Evolutionary conservation across 1,139 yeast genomes (phyloP).

Genomic region (Geotrichum fermentans): DNA sequence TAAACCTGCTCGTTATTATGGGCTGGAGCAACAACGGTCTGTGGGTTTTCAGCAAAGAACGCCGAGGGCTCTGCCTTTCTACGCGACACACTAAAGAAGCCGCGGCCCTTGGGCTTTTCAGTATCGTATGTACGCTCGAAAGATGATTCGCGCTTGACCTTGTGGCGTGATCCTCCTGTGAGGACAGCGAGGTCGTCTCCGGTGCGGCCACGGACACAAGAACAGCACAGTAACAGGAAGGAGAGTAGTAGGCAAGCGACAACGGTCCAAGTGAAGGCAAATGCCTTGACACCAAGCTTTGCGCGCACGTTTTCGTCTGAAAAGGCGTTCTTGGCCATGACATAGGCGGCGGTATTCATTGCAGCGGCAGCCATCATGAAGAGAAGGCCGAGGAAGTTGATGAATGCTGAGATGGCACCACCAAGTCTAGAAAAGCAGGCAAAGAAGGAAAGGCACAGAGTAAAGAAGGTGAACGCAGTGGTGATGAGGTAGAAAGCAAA

Average conservation of each 20-base stretch:
- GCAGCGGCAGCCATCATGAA: constrained; percentile 57
- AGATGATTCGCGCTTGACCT: constrained; percentile 16
- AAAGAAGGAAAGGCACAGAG: constrained; percentile 42
- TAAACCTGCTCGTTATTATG: no score
- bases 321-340: constrained; percentile 57
- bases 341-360: constrained; percentile 60
- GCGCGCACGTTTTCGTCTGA: constrained; percentile 46
- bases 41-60: no score
- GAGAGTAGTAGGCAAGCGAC: constrained; percentile 45
- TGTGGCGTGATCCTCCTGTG: background rate
- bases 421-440: constrained; percentile 35
- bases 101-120: constrained; percentile 11
- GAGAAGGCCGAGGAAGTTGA: constrained; percentile 45
- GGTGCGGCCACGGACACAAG: constrained; percentile 27
- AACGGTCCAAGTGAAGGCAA: constrained; percentile 64
- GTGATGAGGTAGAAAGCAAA: constrained; percentile 65
- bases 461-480: constrained; percentile 49
- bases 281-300: constrained; percentile 51
- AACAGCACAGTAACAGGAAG: constrained; percentile 34
- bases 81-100: constrained; percentile 11
- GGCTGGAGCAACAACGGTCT: no score
- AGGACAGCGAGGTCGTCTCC: background rate
- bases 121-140: constrained; percentile 18
- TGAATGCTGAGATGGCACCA: constrained; percentile 36
- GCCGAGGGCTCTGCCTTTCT: background rate